Evolutionary conservation across 768 basidiomycete genomes (phyloP).

Genomic region (Auricularia cornea): DNA sequence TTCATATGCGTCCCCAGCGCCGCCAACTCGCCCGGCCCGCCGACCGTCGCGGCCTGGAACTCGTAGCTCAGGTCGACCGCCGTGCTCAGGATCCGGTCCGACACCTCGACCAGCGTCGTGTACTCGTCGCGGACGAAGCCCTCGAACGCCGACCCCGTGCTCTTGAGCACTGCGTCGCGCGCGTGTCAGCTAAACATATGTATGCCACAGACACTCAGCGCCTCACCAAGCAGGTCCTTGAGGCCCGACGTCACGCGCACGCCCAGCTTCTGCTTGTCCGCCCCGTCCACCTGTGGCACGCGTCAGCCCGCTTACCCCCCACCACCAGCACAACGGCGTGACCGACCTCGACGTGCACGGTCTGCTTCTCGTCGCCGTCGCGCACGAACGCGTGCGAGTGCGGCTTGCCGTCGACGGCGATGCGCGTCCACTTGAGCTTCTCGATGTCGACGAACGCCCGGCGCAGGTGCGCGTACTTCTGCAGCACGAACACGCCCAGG

Average conservation of each 20-base stretch:
- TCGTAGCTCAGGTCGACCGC: constrained; percentile 70
- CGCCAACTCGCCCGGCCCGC: constrained; percentile 14
- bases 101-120: constrained; percentile 76
- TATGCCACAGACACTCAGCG: too few species aligned
- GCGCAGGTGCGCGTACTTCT: constrained; percentile 67
- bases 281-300: constrained; percentile 48
- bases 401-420: constrained; percentile 40
- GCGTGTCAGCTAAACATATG: neutral
- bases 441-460: constrained; percentile 66
- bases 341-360: constrained; percentile 48
- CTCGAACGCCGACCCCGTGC: constrained; percentile 78
- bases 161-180: constrained; percentile 64
- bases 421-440: constrained; percentile 78
- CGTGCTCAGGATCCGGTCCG: constrained; percentile 88
- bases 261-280: constrained; percentile 51
- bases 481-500: constrained; percentile 73
- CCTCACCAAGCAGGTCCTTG: constrained; percentile 69
- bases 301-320: neutral
- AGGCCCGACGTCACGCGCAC: constrained; percentile 63
- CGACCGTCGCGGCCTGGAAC: constrained; percentile 33
- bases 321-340: constrained; percentile 7
- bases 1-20: constrained; percentile 19
- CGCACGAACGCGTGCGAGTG: constrained; percentile 80
- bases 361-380: constrained; percentile 84
- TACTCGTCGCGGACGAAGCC: constrained; percentile 77